Evolutionary conservation across 2,329 filamentous ascomycete genomes (phyloP), one percentile per base, ranked within the genome.

Genomic region (Grosmannia huntii): DNA sequence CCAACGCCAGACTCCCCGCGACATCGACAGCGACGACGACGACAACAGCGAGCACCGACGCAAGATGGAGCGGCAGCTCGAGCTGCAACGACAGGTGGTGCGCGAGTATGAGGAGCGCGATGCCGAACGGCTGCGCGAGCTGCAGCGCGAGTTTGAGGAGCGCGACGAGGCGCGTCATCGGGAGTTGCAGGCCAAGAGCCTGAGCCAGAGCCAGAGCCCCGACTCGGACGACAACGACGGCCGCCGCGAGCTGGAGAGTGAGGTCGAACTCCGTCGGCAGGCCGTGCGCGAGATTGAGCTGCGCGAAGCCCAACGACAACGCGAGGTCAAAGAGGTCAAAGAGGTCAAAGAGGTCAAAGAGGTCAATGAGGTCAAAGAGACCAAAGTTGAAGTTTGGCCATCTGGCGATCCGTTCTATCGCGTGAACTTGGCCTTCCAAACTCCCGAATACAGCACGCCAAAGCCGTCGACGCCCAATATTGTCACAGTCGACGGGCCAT

Each of bases 331-430:
- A n/a, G n/a, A n/a, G n/a, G n/a, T n/a, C n/a, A n/a, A n/a, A n/a
- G n/a, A n/a, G n/a, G n/a, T n/a, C n/a, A n/a, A n/a, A n/a, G n/a
- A n/a, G n/a, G n/a, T n/a, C n/a, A n/a, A n/a, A n/a, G n/a, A n/a
- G n/a, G n/a, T n/a, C n/a, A n/a, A n/a, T n/a, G 14, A 9, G 28
- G 16, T 44, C n/a, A 7, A 4, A 28, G 27, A 33, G 31, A 2
- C 31, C 5, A 33, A 33, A 10, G 5, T 33, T 9, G 31, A 33
- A 10, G 31, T 4, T 28, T 7, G 27, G 4, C 7, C 27, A 10
- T 10, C 31, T 10, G 31, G 9, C 9, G 77, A 85, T 68, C 79
- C 81, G 21, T 84, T 84, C 66, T 75, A 82, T n/a, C n/a, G n/a
- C n/a, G n/a, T n/a, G n/a, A n/a, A 79, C 60, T 74, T 78, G 64